Percentiles rank a stretch among this genome's conserved stretches.
Evolutionary conservation across 140 eudicot genomes (phyloP).

Genomic region (Bidens hawaiensis): DNA sequence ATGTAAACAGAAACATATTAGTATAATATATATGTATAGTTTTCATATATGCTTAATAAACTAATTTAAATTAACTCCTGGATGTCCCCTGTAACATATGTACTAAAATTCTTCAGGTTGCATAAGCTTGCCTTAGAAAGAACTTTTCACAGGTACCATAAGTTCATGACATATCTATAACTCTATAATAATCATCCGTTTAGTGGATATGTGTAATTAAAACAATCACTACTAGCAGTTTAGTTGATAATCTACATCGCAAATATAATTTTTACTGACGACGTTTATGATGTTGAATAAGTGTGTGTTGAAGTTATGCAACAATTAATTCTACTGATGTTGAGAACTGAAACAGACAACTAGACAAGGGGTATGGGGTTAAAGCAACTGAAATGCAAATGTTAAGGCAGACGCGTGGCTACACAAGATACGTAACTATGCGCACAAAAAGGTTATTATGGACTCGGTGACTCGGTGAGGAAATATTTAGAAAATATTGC

Average conservation of each 20-base stretch:
- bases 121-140: not conserved
- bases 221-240: not conserved
- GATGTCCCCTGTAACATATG: not conserved
- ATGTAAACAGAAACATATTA: not conserved
- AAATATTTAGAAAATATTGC: slow-evolving; percentile 7
- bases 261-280: not conserved
- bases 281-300: not conserved
- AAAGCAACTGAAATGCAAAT: not conserved
- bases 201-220: not conserved
- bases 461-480: not conserved
- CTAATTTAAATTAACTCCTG: not conserved
- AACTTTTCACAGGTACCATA: not conserved
- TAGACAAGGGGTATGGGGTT: slow-evolving; percentile 6
- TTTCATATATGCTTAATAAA: slow-evolving; percentile 7
- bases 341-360: not conserved
- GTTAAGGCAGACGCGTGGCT: not conserved
- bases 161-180: slow-evolving; percentile 4
- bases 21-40: not conserved
- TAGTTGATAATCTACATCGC: not conserved
- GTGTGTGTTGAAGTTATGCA: slow-evolving; percentile 1
- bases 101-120: not conserved
- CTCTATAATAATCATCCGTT: slow-evolving; percentile 1
- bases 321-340: not conserved
- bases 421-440: slow-evolving; percentile 1
- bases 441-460: slow-evolving; percentile 4